Evolutionary conservation across 176 grass and related monocot genomes (phyloP).

Genomic region (Oryza glumipatula): DNA sequence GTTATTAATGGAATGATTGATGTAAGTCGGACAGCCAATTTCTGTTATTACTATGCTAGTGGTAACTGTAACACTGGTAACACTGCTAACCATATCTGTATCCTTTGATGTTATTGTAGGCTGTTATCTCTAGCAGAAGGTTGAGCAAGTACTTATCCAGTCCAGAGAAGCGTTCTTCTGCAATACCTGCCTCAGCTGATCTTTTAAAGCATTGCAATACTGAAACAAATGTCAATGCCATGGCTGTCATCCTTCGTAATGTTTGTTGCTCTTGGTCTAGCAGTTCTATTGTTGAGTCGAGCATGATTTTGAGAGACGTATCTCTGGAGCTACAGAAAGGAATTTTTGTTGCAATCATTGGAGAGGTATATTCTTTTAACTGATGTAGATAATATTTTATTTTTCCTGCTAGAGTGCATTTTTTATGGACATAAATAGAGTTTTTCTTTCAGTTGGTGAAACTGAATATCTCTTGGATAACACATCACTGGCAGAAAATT

Average conservation of each 20-base stretch:
- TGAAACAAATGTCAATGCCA: constrained; percentile 34
- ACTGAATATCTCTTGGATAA: constrained; percentile 35
- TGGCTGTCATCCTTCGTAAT: constrained; percentile 52
- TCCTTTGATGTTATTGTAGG: constrained; percentile 53
- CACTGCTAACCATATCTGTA: constrained; percentile 21
- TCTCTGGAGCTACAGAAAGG: constrained; percentile 70
- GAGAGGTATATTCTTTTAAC: constrained; percentile 63
- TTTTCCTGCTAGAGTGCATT: not conserved
- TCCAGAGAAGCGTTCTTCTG: constrained; percentile 56
- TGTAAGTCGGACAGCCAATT: constrained; percentile 56
- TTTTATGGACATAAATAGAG: constrained; percentile 4
- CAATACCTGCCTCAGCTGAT: constrained; percentile 27
- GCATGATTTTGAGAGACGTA: constrained; percentile 60
- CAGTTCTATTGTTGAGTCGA: constrained; percentile 41
- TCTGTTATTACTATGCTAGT: constrained; percentile 23
- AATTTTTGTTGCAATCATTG: constrained; percentile 76
- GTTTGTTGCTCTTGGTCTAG: constrained; percentile 77
- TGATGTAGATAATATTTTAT: not conserved
- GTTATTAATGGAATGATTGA: constrained; percentile 99
- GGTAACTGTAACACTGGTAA: constrained; percentile 1
- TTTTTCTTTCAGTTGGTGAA: constrained; percentile 26
- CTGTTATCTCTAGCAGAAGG: constrained; percentile 84
- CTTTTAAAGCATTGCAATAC: constrained; percentile 32
- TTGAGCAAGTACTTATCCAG: constrained; percentile 80
- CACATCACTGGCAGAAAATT: constrained; percentile 28